Base-by-base conservation (phyloP, 2,329 filamentous ascomycete genomes). In the Cladorrhinum sp. region DNA sequence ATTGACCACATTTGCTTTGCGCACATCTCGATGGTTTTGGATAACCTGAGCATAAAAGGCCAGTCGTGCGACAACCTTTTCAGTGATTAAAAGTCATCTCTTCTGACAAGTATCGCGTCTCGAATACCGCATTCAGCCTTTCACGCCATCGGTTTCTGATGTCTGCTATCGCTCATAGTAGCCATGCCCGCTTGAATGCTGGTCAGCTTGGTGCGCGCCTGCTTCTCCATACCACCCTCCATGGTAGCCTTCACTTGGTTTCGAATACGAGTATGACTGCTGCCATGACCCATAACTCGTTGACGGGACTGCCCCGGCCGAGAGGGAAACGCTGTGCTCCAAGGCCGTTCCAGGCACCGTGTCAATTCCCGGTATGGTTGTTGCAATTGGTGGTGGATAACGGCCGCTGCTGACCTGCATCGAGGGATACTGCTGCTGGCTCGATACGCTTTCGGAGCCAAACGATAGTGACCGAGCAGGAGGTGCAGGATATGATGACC, bases 381-480 rank as follows among this genome's bases (percentile, higher is more conserved):
- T 74, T n/a, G 70, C 68, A 36, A 77, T 73, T 1, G 74, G 68
- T 4, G 78, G 68, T 3, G 75, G 72, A 58, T 82, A 82, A n/a
- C 73, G 70, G 38, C 66, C 61, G 56, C 63, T 57, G 32, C 70
- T 66, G 36, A 73, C 69, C 22, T 77, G 74, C 4, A 79, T 73
- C 9, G 75, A 67, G n/a, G 76, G 69, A 60, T 78, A 82, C 23
- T 76, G 75, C 18, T 75, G 68, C 22, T 75, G 75, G 53, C 69
- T 68, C 3, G 68, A 62, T 58, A 75, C 67, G 36, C 71, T 69
- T 18, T 82, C 80, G 48, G 76, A 75, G 25, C 79, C 75, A 53
- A 79, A 82, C 0, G 81, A 82, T 66, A 81, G 71, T 3, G 80
- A 82, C 50, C 81, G 76, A 25, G 72, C 67, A 13, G 75, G 73